Evolutionary conservation across 331 rosid genomes (phyloP).

Genomic region (Acacia pycnantha): DNA sequence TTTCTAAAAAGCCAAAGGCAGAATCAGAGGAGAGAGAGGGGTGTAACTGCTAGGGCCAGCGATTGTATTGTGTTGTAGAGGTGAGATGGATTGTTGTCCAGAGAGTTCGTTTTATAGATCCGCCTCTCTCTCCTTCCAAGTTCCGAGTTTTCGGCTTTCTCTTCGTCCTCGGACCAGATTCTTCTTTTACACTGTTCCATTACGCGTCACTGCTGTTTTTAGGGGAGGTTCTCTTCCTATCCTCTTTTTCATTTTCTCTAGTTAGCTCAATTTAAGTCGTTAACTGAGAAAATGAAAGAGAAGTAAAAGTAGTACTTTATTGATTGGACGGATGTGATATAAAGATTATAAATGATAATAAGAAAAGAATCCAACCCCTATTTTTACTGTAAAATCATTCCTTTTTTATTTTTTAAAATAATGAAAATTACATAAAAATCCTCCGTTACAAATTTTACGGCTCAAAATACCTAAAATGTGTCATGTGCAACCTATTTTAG

Average conservation of each 20-base stretch:
- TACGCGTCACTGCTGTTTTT: neutral
- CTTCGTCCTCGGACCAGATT: neutral
- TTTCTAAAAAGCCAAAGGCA: neutral
- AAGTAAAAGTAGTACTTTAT: too few species aligned
- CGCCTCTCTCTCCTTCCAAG: slow-evolving; percentile 48
- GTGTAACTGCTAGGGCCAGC: slow-evolving; percentile 45
- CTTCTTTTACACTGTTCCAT: neutral
- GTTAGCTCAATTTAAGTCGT: too few species aligned
- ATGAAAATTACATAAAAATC: too few species aligned
- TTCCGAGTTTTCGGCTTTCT: neutral
- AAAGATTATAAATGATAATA: too few species aligned
- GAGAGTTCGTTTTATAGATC: slow-evolving; percentile 30
- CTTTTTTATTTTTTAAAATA: neutral
- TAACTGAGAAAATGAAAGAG: too few species aligned
- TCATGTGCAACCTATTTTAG: too few species aligned
- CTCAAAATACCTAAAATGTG: too few species aligned
- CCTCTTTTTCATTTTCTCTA: too few species aligned
- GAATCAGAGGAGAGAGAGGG: neutral
- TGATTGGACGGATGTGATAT: too few species aligned
- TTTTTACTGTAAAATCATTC: neutral
- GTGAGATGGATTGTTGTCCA: slow-evolving; percentile 44
- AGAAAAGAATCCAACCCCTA: neutral
- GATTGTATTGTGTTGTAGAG: neutral
- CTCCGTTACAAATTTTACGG: too few species aligned
- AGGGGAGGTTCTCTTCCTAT: too few species aligned